Conservation (phyloP, 2,329 filamentous ascomycete genomes). For the Paraphoma sp. region DNA sequence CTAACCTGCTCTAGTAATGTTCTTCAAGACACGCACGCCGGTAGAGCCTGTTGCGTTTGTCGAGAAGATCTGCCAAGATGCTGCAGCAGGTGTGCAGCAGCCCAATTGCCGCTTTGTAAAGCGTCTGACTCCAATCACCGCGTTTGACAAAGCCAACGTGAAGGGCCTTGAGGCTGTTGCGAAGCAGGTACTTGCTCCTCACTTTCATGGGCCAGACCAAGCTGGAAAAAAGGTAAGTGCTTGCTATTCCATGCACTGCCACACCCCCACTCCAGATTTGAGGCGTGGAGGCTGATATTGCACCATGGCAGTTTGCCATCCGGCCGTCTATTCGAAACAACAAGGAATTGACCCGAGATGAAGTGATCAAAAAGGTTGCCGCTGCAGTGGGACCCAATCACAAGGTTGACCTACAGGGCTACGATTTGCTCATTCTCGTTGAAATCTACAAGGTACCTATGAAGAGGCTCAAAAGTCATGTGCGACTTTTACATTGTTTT, state of each 20-base stretch:
- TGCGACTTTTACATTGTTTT: conserved; percentile 4
- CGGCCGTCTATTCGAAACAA: conserved; percentile 79
- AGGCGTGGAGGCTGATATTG: conserved; percentile 18
- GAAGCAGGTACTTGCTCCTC: conserved; percentile 65
- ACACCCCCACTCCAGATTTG: background rate
- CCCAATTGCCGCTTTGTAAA: conserved; percentile 66
- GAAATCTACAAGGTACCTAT: conserved; percentile 76
- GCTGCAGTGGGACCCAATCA: conserved; percentile 69
- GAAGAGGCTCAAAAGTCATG: conserved; percentile 29
- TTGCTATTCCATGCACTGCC: background rate
- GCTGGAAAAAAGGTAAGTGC: conserved; percentile 59
- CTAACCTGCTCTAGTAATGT: conserved; percentile 55
- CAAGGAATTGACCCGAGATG: conserved; percentile 69
- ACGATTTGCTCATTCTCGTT: conserved; percentile 79
- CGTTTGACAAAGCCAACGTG: conserved; percentile 71
- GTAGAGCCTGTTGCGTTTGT: conserved; percentile 68
- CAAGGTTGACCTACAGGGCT: conserved; percentile 78
- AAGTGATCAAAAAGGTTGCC: conserved; percentile 75
- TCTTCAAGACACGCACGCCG: conserved; percentile 63
- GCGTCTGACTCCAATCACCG: conserved; percentile 65
- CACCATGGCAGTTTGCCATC: conserved; percentile 73
- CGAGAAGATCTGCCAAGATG: conserved; percentile 64
- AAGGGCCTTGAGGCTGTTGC: conserved; percentile 72
- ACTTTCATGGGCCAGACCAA: conserved; percentile 65
- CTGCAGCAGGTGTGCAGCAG: conserved; percentile 56